A percentile compares a stretch with the other conserved stretches of the same genome.
These are phyloP conservation scores for Mycena vitilis DNA, from an alignment of 768 basidiomycete species.

Conservation along the genomic window DNA sequence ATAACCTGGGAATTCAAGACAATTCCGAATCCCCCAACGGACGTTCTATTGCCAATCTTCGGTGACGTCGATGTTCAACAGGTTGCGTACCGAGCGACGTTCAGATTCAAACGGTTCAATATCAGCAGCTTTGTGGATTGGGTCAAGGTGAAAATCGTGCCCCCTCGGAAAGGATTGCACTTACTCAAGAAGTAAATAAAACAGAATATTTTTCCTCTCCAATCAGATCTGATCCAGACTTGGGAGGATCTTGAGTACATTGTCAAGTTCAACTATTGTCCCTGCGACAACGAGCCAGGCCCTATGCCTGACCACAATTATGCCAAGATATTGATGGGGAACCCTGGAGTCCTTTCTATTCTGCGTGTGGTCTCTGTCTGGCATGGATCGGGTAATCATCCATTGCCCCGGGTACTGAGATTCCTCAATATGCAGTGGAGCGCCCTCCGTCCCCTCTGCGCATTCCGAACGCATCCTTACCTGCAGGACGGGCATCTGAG, in stretches of 20 bases:
- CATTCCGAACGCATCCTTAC: neutral
- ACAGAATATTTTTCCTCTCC: neutral
- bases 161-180: too few species aligned
- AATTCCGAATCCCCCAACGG: too few species aligned
- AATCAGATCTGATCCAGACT: neutral
- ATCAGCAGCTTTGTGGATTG: too few species aligned
- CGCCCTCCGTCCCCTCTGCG: neutral
- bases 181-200: neutral
- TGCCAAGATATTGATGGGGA: neutral
- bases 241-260: constrained; percentile 13
- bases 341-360: neutral
- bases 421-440: constrained; percentile 2
- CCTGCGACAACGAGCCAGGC: too few species aligned
- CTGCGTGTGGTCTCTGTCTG: neutral
- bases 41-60: too few species aligned
- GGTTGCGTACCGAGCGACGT: too few species aligned
- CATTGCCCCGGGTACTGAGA: neutral
- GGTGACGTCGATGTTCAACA: too few species aligned
- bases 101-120: too few species aligned
- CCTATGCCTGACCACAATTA: neutral
- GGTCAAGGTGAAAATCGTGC: too few species aligned
- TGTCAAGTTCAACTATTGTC: neutral
- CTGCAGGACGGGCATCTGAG: too few species aligned
- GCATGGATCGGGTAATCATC: too few species aligned
- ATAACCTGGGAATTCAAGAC: too few species aligned